These are phyloP conservation scores for Russula brevipes DNA, from an alignment of 768 basidiomycete genomes.

Conservation along the genomic window DNA sequence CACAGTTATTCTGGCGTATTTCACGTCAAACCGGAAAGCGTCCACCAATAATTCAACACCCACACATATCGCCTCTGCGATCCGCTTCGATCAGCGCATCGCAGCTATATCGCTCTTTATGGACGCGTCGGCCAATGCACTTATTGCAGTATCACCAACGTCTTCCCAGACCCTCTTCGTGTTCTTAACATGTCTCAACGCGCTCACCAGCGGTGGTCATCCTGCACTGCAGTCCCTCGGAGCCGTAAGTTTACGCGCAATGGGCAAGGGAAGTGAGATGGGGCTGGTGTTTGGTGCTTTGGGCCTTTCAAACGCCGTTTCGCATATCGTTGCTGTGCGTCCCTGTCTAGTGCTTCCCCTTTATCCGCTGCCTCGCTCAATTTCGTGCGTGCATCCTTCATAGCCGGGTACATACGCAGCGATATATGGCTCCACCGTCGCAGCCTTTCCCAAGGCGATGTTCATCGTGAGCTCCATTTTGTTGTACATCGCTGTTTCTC, in stretches of 20 bases:
- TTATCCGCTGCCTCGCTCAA: not conserved
- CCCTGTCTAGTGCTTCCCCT: not conserved
- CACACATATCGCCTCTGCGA: conserved; percentile 15
- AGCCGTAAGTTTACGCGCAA: conserved; percentile 25
- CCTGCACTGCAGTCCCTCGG: conserved; percentile 26
- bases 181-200: conserved; percentile 23
- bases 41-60: not conserved
- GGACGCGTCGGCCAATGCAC: conserved; percentile 25
- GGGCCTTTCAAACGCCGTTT: conserved; percentile 23
- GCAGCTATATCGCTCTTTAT: conserved; percentile 24
- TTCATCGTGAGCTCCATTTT: conserved; percentile 22
- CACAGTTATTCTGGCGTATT: conserved; percentile 25
- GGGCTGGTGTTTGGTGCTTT: conserved; percentile 26
- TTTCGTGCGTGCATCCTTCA: not conserved
- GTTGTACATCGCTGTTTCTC: conserved; percentile 18
- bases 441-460: conserved; percentile 22
- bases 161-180: conserved; percentile 27
- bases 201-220: conserved; percentile 24
- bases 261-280: conserved; percentile 25
- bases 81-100: conserved; percentile 23
- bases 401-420: conserved; percentile 26
- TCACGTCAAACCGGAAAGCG: not conserved
- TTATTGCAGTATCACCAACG: conserved; percentile 22
- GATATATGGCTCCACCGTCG: conserved; percentile 24
- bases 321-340: conserved; percentile 25